Base-by-base conservation (phyloP, 2,329 filamentous ascomycete genomes). In the Pseudofabraea citricarpa region DNA sequence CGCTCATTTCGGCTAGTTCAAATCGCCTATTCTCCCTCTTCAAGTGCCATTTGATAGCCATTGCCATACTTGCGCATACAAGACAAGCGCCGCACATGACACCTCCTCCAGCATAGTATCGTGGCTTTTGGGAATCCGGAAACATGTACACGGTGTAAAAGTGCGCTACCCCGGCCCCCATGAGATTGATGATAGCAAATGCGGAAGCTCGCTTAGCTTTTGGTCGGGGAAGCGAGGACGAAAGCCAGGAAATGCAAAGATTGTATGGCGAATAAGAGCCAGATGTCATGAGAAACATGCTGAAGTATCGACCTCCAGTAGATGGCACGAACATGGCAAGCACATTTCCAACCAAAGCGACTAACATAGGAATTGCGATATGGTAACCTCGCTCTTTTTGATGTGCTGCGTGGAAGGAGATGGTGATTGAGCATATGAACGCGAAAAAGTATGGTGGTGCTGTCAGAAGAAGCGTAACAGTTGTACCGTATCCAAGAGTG, bases 371-470 rank as follows among this genome's bases (percentile, higher is more conserved):
- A 37, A 37, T 29, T 12, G 38, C 44, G 18, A 48, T 48, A 22
- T 46, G 43, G 22, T 42, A 46, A 6, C 46, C 46, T 13, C 37
- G 31, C 27, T 46, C 43, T 12, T 48, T 41, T 19, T 50, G 5
- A 9, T 37, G 19, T 22, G 35, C 35, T 10, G 35, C 35, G 15
- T 37, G 35, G 35, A 51, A 57, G 22, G 56, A 55, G 19, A 55
- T 48, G 26, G 42, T 37, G 35, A 63, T 46, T 3, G 54, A 46
- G 3, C 49, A 47, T 7, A 56, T 37, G 15, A 47, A 54, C 18
- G 58, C 54, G 35, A 66, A 48, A 8, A 62, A 49, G 45, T 64
- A 66, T 1, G 62, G 62, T 13, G 61, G 60, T 6, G 54, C 51
- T n/a, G 57, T 56, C n/a, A 60, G 51, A 1, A 59, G 48, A 7